Conservation (phyloP, 208 protist genomes). For the Naegleria fowleri region DNA sequence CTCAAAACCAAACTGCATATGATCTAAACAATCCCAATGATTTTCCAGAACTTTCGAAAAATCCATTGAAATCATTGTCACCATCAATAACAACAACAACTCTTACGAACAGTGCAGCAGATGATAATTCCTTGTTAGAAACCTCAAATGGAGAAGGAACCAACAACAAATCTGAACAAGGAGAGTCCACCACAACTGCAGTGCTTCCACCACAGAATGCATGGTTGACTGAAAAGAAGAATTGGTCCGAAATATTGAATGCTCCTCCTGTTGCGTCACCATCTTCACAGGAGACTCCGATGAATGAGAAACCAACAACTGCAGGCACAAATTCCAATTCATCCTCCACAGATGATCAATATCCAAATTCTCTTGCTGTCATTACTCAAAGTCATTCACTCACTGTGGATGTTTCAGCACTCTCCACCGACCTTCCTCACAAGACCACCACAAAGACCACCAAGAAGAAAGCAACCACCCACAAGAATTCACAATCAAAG, state of each 20-base stretch:
- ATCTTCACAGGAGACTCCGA: no score
- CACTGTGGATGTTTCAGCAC: neutral
- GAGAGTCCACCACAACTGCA: neutral
- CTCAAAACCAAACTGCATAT: neutral
- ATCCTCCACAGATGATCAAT: neutral
- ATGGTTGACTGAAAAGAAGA: neutral
- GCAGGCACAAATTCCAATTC: neutral
- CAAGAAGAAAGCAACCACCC: no score
- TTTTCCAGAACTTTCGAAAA: neutral
- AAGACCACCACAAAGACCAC: no score
- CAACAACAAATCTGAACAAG: neutral
- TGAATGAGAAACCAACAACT: no score
- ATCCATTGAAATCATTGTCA: neutral
- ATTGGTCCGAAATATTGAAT: neutral
- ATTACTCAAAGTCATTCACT: neutral
- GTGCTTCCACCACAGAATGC: neutral
- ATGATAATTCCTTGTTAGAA: no score
- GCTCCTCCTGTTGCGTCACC: no score
- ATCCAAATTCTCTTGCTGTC: neutral
- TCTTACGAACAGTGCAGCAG: neutral
- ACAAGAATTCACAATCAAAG: no score
- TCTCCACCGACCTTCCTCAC: no score
- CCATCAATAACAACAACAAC: neutral
- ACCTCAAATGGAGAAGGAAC: no score
- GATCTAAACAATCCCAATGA: neutral